Evolutionary conservation across 2,329 filamentous ascomycete species (phyloP), one percentile per base, ranked within the genome.

Genomic region (Mycosphaerella sp.): DNA sequence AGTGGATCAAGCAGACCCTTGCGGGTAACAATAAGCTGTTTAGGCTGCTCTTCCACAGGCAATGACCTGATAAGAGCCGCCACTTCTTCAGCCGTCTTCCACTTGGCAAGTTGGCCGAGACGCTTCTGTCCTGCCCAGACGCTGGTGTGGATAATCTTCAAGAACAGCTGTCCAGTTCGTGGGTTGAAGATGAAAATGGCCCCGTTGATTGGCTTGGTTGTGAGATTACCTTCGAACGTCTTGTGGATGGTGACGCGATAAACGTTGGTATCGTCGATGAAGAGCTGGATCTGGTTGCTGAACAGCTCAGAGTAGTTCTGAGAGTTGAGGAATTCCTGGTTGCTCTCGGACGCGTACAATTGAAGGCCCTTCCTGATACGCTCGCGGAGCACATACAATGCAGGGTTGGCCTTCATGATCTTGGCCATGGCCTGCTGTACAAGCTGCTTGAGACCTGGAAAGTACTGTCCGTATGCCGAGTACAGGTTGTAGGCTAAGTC

Each of bases 131-230:
- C 93, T 45, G 93, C 93, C 93, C 93, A 98, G 25, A 98, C 94
- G 66, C 90, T 96, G 1, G 93, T 98, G 72, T 98, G 94, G 60
- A 98, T 98, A 63, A 98, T 97, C 79, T 98, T 98, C 67, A 98
- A 73, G 82, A 98, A 98, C 35, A 98, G 74, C 66, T 98, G 93
- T 44, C 93, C 93, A 46, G 93, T 98, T 52, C 91, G 83, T n/a
- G 94, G 93, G 69, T 98, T 98, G 81, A 98, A 97, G 67, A 98
- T 98, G 77, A 98, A 98, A 68, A 98, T 97, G 41, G 94, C 93
- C 68, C 93, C 93, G 69, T 98, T 98, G 78, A 98, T 98, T 3
- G 93, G 93, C 73, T 98, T 98, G 1, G 93, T 98, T 0, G 93
- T 98, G 80, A 98, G 77, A 68, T 98, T 98, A 63, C 93, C 93